Conservation (phyloP, 805 yeast genomes). For the Vanderwaltozyma polyspora region DNA sequence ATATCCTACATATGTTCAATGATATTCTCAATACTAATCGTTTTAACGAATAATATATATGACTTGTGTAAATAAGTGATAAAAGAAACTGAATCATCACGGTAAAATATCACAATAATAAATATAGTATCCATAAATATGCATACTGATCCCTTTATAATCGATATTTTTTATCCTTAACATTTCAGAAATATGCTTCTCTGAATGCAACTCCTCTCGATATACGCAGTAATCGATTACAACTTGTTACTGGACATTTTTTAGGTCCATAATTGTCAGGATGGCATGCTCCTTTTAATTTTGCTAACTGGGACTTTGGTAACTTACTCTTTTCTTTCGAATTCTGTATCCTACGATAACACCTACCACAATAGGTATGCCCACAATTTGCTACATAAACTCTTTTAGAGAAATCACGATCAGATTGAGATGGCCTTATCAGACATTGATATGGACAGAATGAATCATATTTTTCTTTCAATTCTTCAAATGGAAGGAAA, state of each 20-base stretch:
- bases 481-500: slow-evolving; percentile 19
- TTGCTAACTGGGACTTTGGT: slow-evolving; percentile 16
- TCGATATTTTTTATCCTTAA: too few relatives aligned
- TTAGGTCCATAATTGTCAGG: slow-evolving; percentile 44
- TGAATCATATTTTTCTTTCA: slow-evolving; percentile 27
- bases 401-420: slow-evolving; percentile 50
- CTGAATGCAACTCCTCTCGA: slow-evolving; percentile 38
- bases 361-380: slow-evolving; percentile 77
- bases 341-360: slow-evolving; percentile 56
- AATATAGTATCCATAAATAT: too few relatives aligned
- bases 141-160: too few relatives aligned
- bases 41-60: too few relatives aligned
- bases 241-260: slow-evolving; percentile 44
- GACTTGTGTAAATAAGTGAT: too few relatives aligned
- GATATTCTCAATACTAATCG: too few relatives aligned
- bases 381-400: slow-evolving; percentile 66
- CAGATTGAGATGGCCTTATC: slow-evolving; percentile 39
- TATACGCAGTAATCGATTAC: slow-evolving; percentile 35
- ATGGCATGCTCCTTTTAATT: slow-evolving; percentile 27
- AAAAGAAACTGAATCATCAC: too few relatives aligned
- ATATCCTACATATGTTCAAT: too few relatives aligned
- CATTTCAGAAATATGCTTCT: slow-evolving; percentile 40
- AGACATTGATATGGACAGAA: slow-evolving; percentile 59
- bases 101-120: too few relatives aligned
- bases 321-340: slow-evolving; percentile 16